A percentile compares a stretch with the other conserved stretches of the same genome.
These are phyloP conservation scores for Candida peoriensis DNA, from an alignment of 805 yeast genomes.

Conservation along the genomic window DNA sequence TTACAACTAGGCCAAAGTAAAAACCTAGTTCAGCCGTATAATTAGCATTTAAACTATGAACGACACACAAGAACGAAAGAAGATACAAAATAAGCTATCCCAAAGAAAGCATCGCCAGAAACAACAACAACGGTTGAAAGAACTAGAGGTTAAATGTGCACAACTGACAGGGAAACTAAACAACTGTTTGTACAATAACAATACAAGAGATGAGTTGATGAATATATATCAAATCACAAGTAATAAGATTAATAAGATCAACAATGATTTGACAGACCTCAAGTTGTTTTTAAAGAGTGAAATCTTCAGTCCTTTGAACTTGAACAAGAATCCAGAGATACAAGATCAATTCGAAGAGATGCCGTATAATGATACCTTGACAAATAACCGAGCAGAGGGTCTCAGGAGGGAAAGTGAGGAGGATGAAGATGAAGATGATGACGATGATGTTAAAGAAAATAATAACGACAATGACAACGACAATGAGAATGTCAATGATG, in stretches of 20 bases:
- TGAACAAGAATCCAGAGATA: not conserved
- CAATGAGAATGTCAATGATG: constrained; percentile 5
- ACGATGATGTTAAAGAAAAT: not conserved
- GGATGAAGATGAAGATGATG: constrained; percentile 1
- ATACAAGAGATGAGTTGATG: constrained; percentile 5
- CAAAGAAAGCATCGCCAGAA: constrained; percentile 13
- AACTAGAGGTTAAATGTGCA: constrained; percentile 6
- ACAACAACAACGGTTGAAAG: constrained; percentile 11
- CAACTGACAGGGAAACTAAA: constrained; percentile 6
- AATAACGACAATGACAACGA: constrained; percentile 1
- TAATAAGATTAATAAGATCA: constrained; percentile 3
- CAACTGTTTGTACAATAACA: constrained; percentile 7
- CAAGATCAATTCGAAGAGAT: constrained; percentile 1
- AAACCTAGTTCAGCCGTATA: too few relatives aligned
- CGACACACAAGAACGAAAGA: constrained; percentile 7
- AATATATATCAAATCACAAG: constrained; percentile 4
- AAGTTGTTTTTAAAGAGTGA: constrained; percentile 5
- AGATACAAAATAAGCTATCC: constrained; percentile 10
- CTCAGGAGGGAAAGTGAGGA: not conserved
- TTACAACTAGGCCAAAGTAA: too few relatives aligned
- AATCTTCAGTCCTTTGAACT: constrained; percentile 1
- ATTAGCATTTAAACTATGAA: too few relatives aligned
- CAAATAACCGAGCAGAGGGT: not conserved
- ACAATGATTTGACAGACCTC: constrained; percentile 3
- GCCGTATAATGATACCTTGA: not conserved